A percentile compares a stretch with the other conserved stretches of the same genome.
Conservation (phyloP, 2,329 filamentous ascomycete species). For the Alternaria rosae region DNA sequence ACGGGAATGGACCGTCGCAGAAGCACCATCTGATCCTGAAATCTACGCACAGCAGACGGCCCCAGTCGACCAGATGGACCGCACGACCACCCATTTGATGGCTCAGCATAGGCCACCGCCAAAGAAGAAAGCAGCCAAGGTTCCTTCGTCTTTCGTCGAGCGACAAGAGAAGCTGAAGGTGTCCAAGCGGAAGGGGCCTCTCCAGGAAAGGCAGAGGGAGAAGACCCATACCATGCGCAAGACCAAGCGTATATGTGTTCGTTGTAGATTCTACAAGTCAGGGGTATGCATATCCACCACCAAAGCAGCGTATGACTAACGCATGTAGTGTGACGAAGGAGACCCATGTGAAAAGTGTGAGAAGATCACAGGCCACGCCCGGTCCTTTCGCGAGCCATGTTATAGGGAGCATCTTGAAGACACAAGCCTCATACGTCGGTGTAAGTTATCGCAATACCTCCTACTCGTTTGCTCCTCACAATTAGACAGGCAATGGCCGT, state of each 20-base stretch:
- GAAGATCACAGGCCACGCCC: constrained; percentile 39
- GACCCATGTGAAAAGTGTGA: constrained; percentile 43
- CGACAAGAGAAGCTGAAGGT: constrained; percentile 45
- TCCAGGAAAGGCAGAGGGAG: constrained; percentile 36
- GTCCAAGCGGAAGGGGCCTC: constrained; percentile 40
- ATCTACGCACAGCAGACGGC: constrained; percentile 19
- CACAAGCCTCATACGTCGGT: constrained; percentile 41
- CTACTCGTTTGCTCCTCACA: constrained; percentile 12
- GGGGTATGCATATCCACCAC: constrained; percentile 27
- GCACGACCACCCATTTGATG: constrained; percentile 5
- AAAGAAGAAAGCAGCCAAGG: constrained; percentile 39
- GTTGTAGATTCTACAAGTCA: constrained; percentile 47
- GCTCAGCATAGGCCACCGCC: constrained; percentile 20
- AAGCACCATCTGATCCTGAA: constrained; percentile 18
- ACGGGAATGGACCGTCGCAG: constrained; percentile 29
- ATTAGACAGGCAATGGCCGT: constrained; percentile 42
- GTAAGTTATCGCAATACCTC: constrained; percentile 20
- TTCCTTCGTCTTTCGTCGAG: constrained; percentile 45
- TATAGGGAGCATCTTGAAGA: constrained; percentile 44
- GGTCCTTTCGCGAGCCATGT: constrained; percentile 43
- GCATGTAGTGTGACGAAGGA: constrained; percentile 41
- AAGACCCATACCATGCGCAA: constrained; percentile 49
- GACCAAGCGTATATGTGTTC: constrained; percentile 40
- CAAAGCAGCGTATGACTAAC: constrained; percentile 5
- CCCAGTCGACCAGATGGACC: constrained; percentile 16